Evolutionary conservation across 768 basidiomycete genomes (phyloP).

Genomic region (Thelephora aurantiotincta): DNA sequence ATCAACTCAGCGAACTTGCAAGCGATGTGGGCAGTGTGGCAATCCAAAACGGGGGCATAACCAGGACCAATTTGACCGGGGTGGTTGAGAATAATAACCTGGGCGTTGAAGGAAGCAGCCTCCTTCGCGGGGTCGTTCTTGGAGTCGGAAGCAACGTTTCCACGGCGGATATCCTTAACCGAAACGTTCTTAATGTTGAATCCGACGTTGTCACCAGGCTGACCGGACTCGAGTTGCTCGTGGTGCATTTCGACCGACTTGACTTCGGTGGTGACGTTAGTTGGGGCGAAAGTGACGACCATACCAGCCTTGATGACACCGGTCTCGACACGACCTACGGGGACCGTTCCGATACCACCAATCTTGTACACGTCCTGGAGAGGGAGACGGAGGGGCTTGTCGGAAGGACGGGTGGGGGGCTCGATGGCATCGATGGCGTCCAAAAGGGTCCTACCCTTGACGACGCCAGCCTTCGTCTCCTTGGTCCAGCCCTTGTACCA

Average conservation of each 20-base stretch:
- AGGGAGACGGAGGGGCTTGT: conserved; percentile 99
- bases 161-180: conserved; percentile 99
- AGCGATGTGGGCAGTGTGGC: conserved; percentile 99
- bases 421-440: conserved; percentile 99
- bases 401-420: conserved; percentile 89
- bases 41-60: conserved; percentile 98
- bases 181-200: conserved; percentile 99
- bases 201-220: conserved; percentile 98
- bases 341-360: conserved; percentile 99
- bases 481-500: conserved; percentile 99
- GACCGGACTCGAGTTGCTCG: conserved; percentile 90
- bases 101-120: conserved; percentile 97
- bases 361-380: conserved; percentile 99
- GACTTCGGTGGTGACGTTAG: conserved; percentile 99
- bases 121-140: conserved; percentile 99
- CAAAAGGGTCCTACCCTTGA: conserved; percentile 98
- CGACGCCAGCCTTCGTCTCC: conserved; percentile 85
- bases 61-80: conserved; percentile 99
- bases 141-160: conserved; percentile 98
- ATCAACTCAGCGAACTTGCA: conserved; percentile 98
- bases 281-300: conserved; percentile 93
- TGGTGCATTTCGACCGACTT: conserved; percentile 99
- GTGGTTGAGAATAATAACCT: conserved; percentile 99
- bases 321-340: conserved; percentile 99
- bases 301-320: conserved; percentile 99